These are phyloP conservation scores for Spiromastix sp. DNA, from an alignment of 2,329 filamentous ascomycete species.

Conservation along the genomic window DNA sequence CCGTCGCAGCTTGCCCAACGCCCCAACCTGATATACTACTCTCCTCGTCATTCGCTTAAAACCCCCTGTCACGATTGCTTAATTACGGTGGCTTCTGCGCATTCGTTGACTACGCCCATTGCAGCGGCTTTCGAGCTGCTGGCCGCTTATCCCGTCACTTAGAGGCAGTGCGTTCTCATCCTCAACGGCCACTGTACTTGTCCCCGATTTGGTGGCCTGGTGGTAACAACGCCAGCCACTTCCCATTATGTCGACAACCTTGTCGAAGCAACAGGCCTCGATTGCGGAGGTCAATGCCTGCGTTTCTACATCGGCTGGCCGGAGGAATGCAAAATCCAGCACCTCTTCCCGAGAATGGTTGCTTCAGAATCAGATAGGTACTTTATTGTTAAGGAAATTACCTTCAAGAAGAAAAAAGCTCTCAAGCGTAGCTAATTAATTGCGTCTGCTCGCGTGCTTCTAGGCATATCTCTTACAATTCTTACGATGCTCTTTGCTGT, in stretches of 20 bases:
- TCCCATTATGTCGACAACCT: slow-evolving; percentile 25
- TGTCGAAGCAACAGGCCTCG: slow-evolving; percentile 18
- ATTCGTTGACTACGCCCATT: too few relatives aligned
- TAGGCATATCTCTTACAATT: slow-evolving; percentile 77
- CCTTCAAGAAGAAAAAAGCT: too few relatives aligned
- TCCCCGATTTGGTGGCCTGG: slow-evolving; percentile 4
- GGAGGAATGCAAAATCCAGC: slow-evolving; percentile 22
- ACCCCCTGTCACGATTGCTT: background rate
- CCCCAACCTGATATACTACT: too few relatives aligned
- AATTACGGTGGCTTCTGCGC: too few relatives aligned
- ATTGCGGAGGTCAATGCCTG: slow-evolving; percentile 31
- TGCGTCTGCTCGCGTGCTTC: background rate
- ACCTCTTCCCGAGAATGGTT: slow-evolving; percentile 48
- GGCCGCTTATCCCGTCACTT: background rate
- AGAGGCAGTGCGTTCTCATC: background rate
- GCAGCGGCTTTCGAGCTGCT: background rate
- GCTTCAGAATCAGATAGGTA: slow-evolving; percentile 73
- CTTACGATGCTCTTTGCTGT: slow-evolving; percentile 72
- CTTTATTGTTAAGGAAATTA: too few relatives aligned
- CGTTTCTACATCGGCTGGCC: slow-evolving; percentile 24
- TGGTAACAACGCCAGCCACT: slow-evolving; percentile 4
- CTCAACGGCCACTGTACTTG: background rate
- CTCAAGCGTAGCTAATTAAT: background rate
- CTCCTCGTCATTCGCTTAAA: too few relatives aligned
- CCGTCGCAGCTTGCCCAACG: too few relatives aligned